Conservation (phyloP, 169 alveolate species). For the Neospora caninum region DNA sequence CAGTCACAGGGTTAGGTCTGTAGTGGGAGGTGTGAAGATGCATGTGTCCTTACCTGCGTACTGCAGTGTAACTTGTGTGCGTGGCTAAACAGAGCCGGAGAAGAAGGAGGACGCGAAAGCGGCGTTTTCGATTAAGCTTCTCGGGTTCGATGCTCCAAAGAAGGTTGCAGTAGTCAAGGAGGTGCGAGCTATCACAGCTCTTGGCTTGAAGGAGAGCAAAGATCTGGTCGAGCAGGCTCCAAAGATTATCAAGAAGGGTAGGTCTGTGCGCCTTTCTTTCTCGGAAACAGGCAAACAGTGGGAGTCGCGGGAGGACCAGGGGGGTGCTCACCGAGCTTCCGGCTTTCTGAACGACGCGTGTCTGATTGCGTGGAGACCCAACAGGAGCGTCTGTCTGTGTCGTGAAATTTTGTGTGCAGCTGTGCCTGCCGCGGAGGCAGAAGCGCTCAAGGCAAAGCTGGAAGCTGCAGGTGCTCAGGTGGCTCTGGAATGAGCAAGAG, state of each 20-base stretch:
- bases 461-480: slow-evolving; percentile 84
- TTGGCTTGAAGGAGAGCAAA: slow-evolving; percentile 83
- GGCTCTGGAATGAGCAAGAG: slow-evolving; percentile 61
- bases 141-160: slow-evolving; percentile 80
- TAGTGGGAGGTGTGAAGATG: too few species aligned
- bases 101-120: slow-evolving; percentile 72
- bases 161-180: slow-evolving; percentile 84
- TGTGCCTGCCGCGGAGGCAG: slow-evolving; percentile 81
- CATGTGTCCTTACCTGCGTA: too few species aligned
- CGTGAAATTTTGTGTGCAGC: slow-evolving; percentile 51
- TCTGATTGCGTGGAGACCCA: too few species aligned
- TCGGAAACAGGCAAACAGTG: neutral
- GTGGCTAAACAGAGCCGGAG: slow-evolving; percentile 34
- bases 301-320: neutral
- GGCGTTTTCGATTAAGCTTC: slow-evolving; percentile 72
- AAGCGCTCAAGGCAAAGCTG: slow-evolving; percentile 78
- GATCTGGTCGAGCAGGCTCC: slow-evolving; percentile 86
- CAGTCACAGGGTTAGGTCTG: too few species aligned
- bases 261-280: neutral
- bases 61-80: neutral
- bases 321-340: too few species aligned
- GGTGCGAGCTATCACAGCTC: slow-evolving; percentile 80
- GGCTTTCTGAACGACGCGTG: too few species aligned
- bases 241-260: slow-evolving; percentile 74
- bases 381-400: too few species aligned